Percentiles rank a stretch among this genome's conserved stretches.
These are phyloP conservation scores for Eucalyptus sp. DNA, from an alignment of 345 rosid genomes.

Conservation along the genomic window DNA sequence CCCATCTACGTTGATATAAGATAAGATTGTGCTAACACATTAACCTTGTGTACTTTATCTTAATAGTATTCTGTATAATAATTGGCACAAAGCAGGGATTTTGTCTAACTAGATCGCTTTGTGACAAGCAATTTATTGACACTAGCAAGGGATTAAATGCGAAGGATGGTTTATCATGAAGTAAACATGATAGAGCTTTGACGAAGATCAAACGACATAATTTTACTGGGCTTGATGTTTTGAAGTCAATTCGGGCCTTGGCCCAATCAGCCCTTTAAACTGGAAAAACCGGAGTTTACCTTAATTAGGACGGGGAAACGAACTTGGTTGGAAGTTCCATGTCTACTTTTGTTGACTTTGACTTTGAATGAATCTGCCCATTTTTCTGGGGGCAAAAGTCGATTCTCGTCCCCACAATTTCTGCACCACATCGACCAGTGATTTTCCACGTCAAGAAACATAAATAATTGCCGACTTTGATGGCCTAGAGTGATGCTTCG, in stretches of 20 bases:
- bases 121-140: not conserved
- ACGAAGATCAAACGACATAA: rapidly evolving
- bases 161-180: not conserved
- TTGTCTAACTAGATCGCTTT: not conserved
- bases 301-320: not conserved
- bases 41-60: too few relatives aligned
- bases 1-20: rapidly evolving
- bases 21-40: rapidly evolving
- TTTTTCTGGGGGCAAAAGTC: not conserved
- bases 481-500: too few relatives aligned
- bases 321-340: not conserved
- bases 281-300: not conserved
- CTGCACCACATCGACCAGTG: too few relatives aligned
- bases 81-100: not conserved
- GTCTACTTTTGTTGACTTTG: not conserved
- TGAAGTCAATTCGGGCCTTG: not conserved
- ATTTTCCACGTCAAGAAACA: rapidly evolving
- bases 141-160: not conserved
- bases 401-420: too few relatives aligned
- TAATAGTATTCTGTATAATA: too few relatives aligned
- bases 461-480: too few relatives aligned
- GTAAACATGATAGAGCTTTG: too few relatives aligned
- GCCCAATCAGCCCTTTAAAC: not conserved
- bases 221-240: not conserved
- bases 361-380: not conserved